These are phyloP conservation scores for Trichosanthes truncata DNA, from an alignment of 306 rosid species.

Conservation along the genomic window DNA sequence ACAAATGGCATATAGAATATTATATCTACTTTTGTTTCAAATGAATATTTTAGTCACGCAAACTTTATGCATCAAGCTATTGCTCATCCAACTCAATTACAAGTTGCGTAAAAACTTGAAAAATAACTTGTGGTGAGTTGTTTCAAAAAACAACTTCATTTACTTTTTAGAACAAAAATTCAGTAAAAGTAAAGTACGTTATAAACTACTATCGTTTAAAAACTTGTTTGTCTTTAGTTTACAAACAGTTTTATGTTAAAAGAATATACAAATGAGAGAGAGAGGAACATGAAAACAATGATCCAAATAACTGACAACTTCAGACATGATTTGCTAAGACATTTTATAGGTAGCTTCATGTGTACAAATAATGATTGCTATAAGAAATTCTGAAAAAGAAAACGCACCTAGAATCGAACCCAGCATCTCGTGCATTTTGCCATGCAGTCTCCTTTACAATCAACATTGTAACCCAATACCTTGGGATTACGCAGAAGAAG, in stretches of 20 bases:
- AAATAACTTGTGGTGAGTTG: background rate
- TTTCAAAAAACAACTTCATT: background rate
- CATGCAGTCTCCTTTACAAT: slow-evolving; percentile 86
- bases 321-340: background rate
- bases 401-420: slow-evolving; percentile 62
- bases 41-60: background rate
- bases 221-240: background rate
- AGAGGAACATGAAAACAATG: background rate
- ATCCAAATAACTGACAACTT: background rate
- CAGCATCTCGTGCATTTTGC: slow-evolving; percentile 97
- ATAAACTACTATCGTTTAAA: background rate
- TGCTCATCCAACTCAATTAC: background rate
- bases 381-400: background rate
- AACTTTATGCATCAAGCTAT: background rate
- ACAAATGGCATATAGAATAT: background rate
- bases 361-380: background rate
- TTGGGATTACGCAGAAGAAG: slow-evolving; percentile 82
- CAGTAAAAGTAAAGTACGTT: background rate
- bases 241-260: background rate
- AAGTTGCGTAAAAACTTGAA: background rate
- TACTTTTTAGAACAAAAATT: background rate
- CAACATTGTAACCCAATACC: slow-evolving; percentile 76
- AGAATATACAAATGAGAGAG: background rate
- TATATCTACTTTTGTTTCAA: background rate
- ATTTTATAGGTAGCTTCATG: background rate